Base-by-base conservation (phyloP, 2,329 filamentous ascomycete genomes). In the Chlorencoelia australis region DNA sequence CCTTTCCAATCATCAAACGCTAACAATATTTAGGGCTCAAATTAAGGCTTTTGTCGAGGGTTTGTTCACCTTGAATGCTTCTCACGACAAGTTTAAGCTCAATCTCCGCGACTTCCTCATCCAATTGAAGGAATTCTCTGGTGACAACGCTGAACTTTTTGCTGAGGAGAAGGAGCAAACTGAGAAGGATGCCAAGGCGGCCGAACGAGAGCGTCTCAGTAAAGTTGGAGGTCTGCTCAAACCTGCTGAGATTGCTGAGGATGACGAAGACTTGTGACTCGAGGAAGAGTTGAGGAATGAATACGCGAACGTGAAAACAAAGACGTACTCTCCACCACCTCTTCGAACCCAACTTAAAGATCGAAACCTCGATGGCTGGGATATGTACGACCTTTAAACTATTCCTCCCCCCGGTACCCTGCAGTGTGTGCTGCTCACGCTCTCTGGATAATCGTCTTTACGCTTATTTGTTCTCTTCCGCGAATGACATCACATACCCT, bases 31-130 rank as follows among this genome's bases (percentile, higher is more conserved):
- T 54, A 94, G 82, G 49, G 69, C 73, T 15, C 91, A 98, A 75
- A 91, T 96, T 51, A 75, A 81, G 47, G 73, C 74, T 37, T 98
- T 98, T 60, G 88, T 96, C 34, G 79, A 93, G 51, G 85, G 85
- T 8, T 66, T 98, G 8, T 94, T 98, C 61, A 74, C 79, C 5
- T 73, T 84, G 49, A 96, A 94, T 59, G 83, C 82, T 39, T 83
- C 94, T 54, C 79, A 93, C 47, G 83, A 85, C 57, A 87, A 87
- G 59, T 98, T 98, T 79, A 94, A 94, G 59, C 76, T 94, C 37
- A 87, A 93, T 54, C 68, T 98, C 35, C 86, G 91, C 48, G 91
- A 98, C 63, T 98, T 98, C 74, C 67, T 98, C 49, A 94, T 98
- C 53, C 93, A 88, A 15, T 69, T 98, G 50, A 94, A 95, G 65